Percentiles rank a stretch among this genome's conserved stretches.
These are phyloP conservation scores for Rhizopogon vinicolor DNA, from an alignment of 768 basidiomycete species.

Conservation along the genomic window DNA sequence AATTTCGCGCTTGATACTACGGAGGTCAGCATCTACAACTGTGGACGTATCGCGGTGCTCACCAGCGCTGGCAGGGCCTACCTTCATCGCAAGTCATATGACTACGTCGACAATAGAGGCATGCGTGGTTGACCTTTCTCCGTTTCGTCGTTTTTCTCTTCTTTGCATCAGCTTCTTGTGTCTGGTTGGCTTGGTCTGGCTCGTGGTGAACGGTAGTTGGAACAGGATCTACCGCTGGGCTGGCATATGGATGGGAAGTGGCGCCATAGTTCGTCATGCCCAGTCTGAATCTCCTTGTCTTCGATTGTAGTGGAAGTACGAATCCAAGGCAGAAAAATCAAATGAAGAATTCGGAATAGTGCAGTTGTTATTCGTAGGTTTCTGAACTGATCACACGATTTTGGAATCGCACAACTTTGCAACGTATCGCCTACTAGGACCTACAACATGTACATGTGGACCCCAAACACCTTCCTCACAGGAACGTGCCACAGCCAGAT, in stretches of 20 bases:
- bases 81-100: slow-evolving; percentile 93
- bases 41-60: slow-evolving; percentile 29
- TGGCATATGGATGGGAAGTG: slow-evolving; percentile 18
- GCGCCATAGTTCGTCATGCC: slow-evolving; percentile 24
- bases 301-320: not conserved
- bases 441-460: not conserved
- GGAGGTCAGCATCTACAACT: slow-evolving; percentile 6
- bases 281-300: not conserved
- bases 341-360: not conserved
- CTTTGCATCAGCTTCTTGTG: slow-evolving; percentile 28
- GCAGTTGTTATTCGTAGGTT: not conserved
- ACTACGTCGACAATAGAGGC: slow-evolving; percentile 87
- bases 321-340: not conserved
- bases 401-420: not conserved
- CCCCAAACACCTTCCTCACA: not conserved
- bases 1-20: slow-evolving; percentile 93
- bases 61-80: slow-evolving; percentile 92
- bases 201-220: slow-evolving; percentile 17
- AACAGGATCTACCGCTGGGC: slow-evolving; percentile 9
- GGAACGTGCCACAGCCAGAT: too few species aligned
- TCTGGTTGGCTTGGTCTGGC: slow-evolving; percentile 11
- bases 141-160: slow-evolving; percentile 53
- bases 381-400: slow-evolving; percentile 3
- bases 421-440: slow-evolving; percentile 1
- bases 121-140: slow-evolving; percentile 89